Evolutionary conservation across 352 stramenopile species (phyloP), one percentile per base, ranked within the genome.

Genomic region (Pythium guiyangense): DNA sequence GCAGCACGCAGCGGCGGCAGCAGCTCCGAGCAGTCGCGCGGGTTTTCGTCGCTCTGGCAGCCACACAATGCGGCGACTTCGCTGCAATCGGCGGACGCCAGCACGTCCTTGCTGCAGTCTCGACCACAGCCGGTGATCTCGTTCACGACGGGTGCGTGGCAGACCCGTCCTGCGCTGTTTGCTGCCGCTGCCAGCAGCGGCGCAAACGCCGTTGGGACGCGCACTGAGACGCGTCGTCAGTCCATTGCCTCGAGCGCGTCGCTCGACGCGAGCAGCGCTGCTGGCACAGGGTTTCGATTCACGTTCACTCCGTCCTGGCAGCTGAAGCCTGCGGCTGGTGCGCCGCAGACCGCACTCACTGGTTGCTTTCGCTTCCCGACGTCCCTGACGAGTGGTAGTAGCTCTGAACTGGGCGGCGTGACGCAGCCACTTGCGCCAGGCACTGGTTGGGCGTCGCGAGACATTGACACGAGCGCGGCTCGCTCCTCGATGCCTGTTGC

Each of bases 221-320:
- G 42, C 20, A 47, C 15, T 14, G 42, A 47, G 39, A 44, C 39
- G n/a, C n/a, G n/a, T 17, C 39, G 39, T 15, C 18, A 20, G 6
- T 2, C 42, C 20, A 20, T 47, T 9, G 39, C 39, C 18, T 6
- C 39, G 1, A 44, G 6, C 14, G 4, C 39, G 14, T 44, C 39
- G 39, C 39, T 20, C 8, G 39, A 4, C 14, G 4, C 12, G 14
- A 20, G 3, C 42, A 25, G 42, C 42, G n/a, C 25, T 22, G 17
- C 6, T 35, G 27, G 27, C 6, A 9, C 45, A 35, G 54, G 54
- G 10, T 60, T 60, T 20, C 31, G 46, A 25, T 60, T 60, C 37
- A 60, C 47, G 31, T 29, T 43, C 35, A 43, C 54, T 25, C 54
- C 54, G 35, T 54, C 47, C 25, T 60, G 54, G 54, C 25, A 46